A percentile compares a stretch with the other conserved stretches of the same genome.
Conservation (phyloP, 164 flowering plant genomes). For the Umbellularia californica region DNA sequence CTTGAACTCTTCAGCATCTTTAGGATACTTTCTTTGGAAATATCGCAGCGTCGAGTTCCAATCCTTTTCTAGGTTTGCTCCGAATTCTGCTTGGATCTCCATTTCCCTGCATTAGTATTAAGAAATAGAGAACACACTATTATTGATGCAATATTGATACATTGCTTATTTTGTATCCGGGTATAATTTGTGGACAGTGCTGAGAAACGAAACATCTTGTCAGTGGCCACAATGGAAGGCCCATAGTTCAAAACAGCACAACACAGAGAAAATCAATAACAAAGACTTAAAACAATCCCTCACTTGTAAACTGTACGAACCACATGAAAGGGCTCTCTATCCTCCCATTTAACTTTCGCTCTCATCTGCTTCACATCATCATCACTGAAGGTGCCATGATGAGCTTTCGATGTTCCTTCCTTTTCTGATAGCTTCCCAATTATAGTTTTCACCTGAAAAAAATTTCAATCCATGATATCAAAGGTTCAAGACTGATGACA, state of each 20-base stretch:
- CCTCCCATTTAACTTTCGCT: slow-evolving; percentile 40
- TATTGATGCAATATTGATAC: no score
- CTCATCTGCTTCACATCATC: slow-evolving; percentile 39
- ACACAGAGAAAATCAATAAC: background rate
- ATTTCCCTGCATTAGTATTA: slow-evolving; percentile 32
- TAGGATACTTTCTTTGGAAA: slow-evolving; percentile 35
- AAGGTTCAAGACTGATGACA: no score
- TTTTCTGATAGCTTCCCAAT: slow-evolving; percentile 49
- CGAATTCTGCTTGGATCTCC: slow-evolving; percentile 32
- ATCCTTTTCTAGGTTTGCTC: slow-evolving; percentile 36
- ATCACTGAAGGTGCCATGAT: slow-evolving; percentile 47
- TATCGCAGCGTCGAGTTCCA: slow-evolving; percentile 34
- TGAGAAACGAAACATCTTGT: no score
- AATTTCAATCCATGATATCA: background rate
- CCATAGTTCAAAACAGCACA: background rate
- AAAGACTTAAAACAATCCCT: background rate
- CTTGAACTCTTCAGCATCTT: slow-evolving; percentile 39
- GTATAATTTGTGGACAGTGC: no score
- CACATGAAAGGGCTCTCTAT: slow-evolving; percentile 45
- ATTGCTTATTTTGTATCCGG: no score
- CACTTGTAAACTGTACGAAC: slow-evolving; percentile 41
- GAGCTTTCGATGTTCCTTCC: slow-evolving; percentile 53
- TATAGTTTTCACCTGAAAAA: slow-evolving; percentile 37
- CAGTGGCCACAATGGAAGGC: background rate
- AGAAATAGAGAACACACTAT: background rate